These are phyloP conservation scores for Corylus heterophylla DNA, from an alignment of 306 rosid species.

Conservation along the genomic window DNA sequence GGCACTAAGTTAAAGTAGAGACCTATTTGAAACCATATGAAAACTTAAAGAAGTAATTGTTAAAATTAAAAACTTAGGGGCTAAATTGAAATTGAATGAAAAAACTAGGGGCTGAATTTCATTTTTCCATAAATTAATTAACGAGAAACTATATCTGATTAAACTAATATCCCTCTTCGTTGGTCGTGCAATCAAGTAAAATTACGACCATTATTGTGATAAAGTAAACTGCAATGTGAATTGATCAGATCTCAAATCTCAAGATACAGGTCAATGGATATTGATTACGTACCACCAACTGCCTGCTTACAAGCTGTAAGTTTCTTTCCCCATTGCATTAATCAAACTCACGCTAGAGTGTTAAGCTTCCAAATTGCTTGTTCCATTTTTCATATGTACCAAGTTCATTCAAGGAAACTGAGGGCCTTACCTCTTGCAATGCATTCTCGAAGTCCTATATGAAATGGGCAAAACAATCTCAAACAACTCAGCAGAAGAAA, in stretches of 20 bases:
- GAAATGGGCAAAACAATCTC: background rate
- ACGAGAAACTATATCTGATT: constrained; percentile 2
- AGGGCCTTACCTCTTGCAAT: constrained; percentile 82
- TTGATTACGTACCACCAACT: constrained; percentile 8
- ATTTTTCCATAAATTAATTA: background rate
- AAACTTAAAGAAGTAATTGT: too few relatives aligned
- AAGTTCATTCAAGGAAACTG: constrained; percentile 74
- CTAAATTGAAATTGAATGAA: too few relatives aligned
- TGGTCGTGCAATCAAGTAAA: constrained; percentile 6
- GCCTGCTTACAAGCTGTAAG: background rate
- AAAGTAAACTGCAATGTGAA: background rate
- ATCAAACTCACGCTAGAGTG: constrained; percentile 31
- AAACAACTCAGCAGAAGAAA: constrained; percentile 18
- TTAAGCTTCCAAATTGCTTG: constrained; percentile 72
- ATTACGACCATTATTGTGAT: background rate
- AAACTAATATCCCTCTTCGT: constrained; percentile 12
- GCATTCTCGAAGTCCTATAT: constrained; percentile 69
- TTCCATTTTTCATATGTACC: constrained; percentile 77
- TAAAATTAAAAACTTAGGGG: too few relatives aligned
- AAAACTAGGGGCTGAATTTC: too few relatives aligned
- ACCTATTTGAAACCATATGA: too few relatives aligned
- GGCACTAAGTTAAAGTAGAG: too few relatives aligned
- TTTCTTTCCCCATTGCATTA: background rate
- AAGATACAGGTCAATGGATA: background rate
- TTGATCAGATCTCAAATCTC: background rate